These are phyloP conservation scores for Mallotus nudiflorus DNA, from an alignment of 345 rosid species.

Conservation along the genomic window DNA sequence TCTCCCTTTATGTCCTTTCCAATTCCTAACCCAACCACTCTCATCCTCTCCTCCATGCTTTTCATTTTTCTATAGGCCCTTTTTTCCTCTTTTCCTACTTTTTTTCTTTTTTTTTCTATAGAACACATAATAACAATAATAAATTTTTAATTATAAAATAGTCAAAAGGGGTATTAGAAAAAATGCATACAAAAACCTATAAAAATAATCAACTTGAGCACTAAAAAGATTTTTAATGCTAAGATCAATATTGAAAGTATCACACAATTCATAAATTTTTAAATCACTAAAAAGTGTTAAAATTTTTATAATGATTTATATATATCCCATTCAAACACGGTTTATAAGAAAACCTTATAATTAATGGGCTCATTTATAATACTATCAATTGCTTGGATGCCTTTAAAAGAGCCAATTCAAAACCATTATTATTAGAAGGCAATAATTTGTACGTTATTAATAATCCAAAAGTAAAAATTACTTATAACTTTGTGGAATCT, in stretches of 20 bases:
- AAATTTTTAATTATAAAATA: not conserved
- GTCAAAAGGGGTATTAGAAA: not conserved
- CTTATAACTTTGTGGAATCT: slow-evolving; percentile 93
- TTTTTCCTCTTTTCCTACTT: no score
- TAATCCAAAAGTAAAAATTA: slow-evolving; percentile 85
- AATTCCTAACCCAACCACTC: no score
- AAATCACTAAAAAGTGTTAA: slow-evolving; percentile 22
- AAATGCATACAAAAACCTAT: not conserved
- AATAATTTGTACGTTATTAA: slow-evolving; percentile 78
- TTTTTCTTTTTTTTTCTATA: no score
- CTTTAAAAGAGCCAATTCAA: slow-evolving; percentile 66
- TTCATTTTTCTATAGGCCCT: no score
- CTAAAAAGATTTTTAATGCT: not conserved
- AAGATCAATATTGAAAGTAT: not conserved
- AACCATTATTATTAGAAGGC: slow-evolving; percentile 67
- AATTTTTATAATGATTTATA: slow-evolving; percentile 35
- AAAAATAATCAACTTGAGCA: not conserved
- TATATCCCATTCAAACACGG: slow-evolving; percentile 93
- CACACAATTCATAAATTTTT: slow-evolving; percentile 17
- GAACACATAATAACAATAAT: no score
- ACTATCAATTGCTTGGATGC: slow-evolving; percentile 71
- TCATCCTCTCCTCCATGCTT: no score
- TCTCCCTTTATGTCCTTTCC: no score
- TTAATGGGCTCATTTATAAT: slow-evolving; percentile 77
- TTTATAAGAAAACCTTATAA: slow-evolving; percentile 83